These are phyloP conservation scores for Paradendryphiella salina DNA, from an alignment of 2,329 filamentous ascomycete genomes.

Conservation along the genomic window DNA sequence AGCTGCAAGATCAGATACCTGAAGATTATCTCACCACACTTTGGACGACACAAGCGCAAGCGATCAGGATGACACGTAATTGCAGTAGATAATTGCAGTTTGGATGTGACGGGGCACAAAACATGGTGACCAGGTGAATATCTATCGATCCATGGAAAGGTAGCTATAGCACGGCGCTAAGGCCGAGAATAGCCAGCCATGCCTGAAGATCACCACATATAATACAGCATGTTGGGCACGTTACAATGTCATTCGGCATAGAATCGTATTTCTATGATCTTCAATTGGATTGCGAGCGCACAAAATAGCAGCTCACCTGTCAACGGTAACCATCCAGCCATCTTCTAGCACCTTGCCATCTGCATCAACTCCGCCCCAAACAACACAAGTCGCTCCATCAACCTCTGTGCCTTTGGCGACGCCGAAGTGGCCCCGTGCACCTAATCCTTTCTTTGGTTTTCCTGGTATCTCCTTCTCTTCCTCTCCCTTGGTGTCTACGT, in stretches of 20 bases:
- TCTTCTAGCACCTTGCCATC: slow-evolving; percentile 48
- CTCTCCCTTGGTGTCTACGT: slow-evolving; percentile 50
- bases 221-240: background rate
- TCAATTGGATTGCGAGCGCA: background rate
- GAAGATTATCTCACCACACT: background rate
- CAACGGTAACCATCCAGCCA: slow-evolving; percentile 50
- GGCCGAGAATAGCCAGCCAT: background rate
- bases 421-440: slow-evolving; percentile 48
- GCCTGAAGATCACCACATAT: background rate
- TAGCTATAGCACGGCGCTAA: background rate
- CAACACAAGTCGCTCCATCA: slow-evolving; percentile 53
- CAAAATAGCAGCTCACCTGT: slow-evolving; percentile 26
- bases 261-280: background rate
- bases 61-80: background rate
- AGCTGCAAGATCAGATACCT: background rate
- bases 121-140: background rate
- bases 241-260: slow-evolving; percentile 2
- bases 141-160: background rate
- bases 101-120: background rate
- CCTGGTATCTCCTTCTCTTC: slow-evolving; percentile 49
- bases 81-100: background rate
- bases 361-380: slow-evolving; percentile 58
- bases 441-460: slow-evolving; percentile 46
- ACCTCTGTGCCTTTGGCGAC: slow-evolving; percentile 49
- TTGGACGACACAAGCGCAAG: background rate